phyloP scores from a whole-genome alignment of 2,329 filamentous ascomycete genomes.

The Colletotrichum musicola region DNA sequence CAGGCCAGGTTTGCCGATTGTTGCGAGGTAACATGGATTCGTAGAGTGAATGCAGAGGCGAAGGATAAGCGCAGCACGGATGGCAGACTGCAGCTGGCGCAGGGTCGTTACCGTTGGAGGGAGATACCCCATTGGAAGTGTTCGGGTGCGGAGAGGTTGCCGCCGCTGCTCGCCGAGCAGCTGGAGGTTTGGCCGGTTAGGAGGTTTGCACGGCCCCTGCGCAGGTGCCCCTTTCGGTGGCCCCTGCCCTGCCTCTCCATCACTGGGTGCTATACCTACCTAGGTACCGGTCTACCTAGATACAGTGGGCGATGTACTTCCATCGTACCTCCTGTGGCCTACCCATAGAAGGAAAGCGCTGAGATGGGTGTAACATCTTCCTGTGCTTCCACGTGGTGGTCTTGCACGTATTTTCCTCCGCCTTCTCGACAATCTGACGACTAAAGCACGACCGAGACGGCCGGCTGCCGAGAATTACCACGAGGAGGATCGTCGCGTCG shows the following conservation, averaged over 20 bases:
- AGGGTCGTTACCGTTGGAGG: background rate
- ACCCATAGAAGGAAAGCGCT: too few relatives aligned
- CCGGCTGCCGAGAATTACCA: slow-evolving; percentile 1
- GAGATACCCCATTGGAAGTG: background rate
- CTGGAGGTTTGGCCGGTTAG: too few relatives aligned
- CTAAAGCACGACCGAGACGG: background rate
- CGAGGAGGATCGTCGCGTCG: slow-evolving; percentile 3
- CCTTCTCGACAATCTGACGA: slow-evolving; percentile 5
- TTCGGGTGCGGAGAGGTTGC: too few relatives aligned
- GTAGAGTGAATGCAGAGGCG: background rate
- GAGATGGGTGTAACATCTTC: background rate
- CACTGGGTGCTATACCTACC: too few relatives aligned
- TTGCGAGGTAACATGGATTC: background rate
- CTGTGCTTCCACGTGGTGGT: slow-evolving; percentile 22
- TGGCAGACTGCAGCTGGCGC: slow-evolving; percentile 3
- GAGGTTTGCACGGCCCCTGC: too few relatives aligned
- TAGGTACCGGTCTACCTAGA: too few relatives aligned
- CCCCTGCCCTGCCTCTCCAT: too few relatives aligned
- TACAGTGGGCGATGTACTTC: too few relatives aligned
- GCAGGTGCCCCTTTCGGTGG: too few relatives aligned
- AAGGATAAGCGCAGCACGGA: slow-evolving; percentile 9
- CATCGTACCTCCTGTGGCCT: too few relatives aligned
- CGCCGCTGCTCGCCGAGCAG: too few relatives aligned
- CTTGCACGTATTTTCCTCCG: slow-evolving; percentile 10
- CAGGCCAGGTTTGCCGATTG: background rate